Evolutionary conservation across 2,329 filamentous ascomycete species (phyloP), one percentile per base, ranked within the genome.

Genomic region (Exophiala sideris): DNA sequence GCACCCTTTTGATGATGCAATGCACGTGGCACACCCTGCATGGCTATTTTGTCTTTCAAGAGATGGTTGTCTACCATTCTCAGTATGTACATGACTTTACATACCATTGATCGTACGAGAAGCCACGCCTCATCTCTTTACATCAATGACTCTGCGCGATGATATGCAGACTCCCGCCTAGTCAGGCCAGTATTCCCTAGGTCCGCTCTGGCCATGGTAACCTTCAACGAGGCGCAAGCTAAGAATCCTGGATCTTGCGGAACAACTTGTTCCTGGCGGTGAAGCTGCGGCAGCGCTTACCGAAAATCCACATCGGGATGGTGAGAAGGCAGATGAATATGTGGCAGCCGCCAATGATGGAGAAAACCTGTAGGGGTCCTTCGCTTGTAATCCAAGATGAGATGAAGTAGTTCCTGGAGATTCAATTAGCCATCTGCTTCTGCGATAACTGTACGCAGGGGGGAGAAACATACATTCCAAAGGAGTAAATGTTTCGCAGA

Each of bases 261-360:
- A 57, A 57, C 12, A 57, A 12, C 14, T 39, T 35, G 24, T 57
- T 57, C 16, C 54, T 45, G 10, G 54, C 54, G 10, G 54, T 57
- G 67, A 86, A 52, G 39, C 52, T 55, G 6, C 56, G 42, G 32
- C 51, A 52, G 16, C 48, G 54, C 50, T 62, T 64, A 16, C 60
- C 61, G 47, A 52, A 65, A 1, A 64, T 55, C 32, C 63, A 65
- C 35, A 64, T 57, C 10, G 60, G 62, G 2, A 65, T 53, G 8
- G 62, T 58, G 36, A 63, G 24, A 18, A 64, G 50, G 29, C 56
- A 57, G 20, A 64, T 67, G 55, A 69, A 67, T 21, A 70, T 66
- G 44, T 70, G 68, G 3, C 70, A 41, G 2, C 67, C 68, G 9
- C 68, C 68, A 44, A 71, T 64, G 32, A 66, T 68, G 18, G 57